Base-by-base conservation (phyloP, 2,329 filamentous ascomycete genomes). In the Stemphylium lycopersici region DNA sequence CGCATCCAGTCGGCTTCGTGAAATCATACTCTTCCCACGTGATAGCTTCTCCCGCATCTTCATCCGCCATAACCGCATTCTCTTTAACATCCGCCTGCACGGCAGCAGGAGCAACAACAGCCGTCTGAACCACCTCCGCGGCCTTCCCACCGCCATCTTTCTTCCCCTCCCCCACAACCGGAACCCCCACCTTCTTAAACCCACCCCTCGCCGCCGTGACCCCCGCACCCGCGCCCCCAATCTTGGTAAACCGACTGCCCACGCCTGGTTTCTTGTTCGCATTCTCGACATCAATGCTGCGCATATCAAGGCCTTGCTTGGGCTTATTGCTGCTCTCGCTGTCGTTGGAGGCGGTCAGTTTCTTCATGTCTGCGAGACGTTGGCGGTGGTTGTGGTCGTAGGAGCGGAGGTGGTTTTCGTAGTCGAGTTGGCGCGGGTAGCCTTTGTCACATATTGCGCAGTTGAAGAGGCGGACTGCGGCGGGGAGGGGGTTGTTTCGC, bases 381-480 rank as follows among this genome's bases (percentile, higher is more conserved):
- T 78, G 65, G 39, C 63, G 64, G 77, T 99, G 95, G 66, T 90
- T 90, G 77, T 99, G 95, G 72, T 98, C 95, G 76, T 98, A 98
- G 68, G 90, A 95, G 60, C 87, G 87, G 52, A 97, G 90, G 75
- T 99, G 95, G 6, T 93, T 89, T 76, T 98, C 93, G 75, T 96
- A 97, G 74, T 98, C 93, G 72, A 96, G 93, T 83, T 96, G 93
- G 51, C 95, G 91, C 1, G 88, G 87, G 78, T 98, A 99, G 67
- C 93, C 93, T 78, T 98, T 98, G 61, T 89, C 64, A 80, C 95
- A 98, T 49, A 98, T 85, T 36, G 87, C 85, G 80, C 86, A 75
- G 47, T 67, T 67, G 65, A 74, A 74, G 55, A 66, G 56, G 45
- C 67, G 67, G 48, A 71, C 63, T 8, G 71, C 81, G 24, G 68